phyloP scores from a whole-genome alignment of 176 grass and related monocot species.

The Elymus sibiricus region DNA sequence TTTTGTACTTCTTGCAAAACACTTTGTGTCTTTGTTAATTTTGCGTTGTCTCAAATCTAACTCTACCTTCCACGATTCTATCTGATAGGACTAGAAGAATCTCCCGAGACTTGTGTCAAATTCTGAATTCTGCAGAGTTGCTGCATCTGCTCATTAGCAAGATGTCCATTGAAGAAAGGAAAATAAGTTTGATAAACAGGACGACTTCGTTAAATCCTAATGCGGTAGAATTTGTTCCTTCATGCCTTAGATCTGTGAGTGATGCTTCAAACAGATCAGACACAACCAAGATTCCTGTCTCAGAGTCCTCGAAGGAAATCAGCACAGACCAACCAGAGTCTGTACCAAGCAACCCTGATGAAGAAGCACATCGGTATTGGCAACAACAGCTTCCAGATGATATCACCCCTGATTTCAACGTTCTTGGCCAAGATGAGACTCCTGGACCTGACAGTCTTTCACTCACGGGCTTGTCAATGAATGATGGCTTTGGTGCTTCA shows the following conservation, averaged over 20 bases:
- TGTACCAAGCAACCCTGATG: constrained; percentile 66
- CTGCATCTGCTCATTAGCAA: constrained; percentile 14
- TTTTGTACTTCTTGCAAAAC: not conserved
- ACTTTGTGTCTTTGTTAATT: constrained; percentile 8
- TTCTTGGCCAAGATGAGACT: constrained; percentile 66
- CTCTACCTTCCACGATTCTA: constrained; percentile 13
- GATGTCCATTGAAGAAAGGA: constrained; percentile 53
- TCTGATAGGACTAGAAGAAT: constrained; percentile 41
- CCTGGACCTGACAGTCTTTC: constrained; percentile 59
- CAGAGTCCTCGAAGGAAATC: constrained; percentile 43
- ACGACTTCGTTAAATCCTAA: constrained; percentile 81
- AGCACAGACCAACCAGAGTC: constrained; percentile 52
- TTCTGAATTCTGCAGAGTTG: constrained; percentile 8
- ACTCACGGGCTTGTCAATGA: constrained; percentile 66
- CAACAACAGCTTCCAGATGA: constrained; percentile 88
- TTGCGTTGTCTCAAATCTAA: constrained; percentile 23
- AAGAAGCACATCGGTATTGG: constrained; percentile 89
- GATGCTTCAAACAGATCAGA: constrained; percentile 51
- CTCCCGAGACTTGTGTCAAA: constrained; percentile 3
- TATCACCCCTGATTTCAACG: constrained; percentile 88
- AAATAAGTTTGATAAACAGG: constrained; percentile 65
- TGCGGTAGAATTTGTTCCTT: constrained; percentile 97
- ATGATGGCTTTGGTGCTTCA: constrained; percentile 54
- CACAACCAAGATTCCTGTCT: constrained; percentile 27
- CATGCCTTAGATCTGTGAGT: constrained; percentile 67